Evolutionary conservation across 306 rosid species (phyloP), one percentile per base, ranked within the genome.

Genomic region (Acacia crassicarpa): DNA sequence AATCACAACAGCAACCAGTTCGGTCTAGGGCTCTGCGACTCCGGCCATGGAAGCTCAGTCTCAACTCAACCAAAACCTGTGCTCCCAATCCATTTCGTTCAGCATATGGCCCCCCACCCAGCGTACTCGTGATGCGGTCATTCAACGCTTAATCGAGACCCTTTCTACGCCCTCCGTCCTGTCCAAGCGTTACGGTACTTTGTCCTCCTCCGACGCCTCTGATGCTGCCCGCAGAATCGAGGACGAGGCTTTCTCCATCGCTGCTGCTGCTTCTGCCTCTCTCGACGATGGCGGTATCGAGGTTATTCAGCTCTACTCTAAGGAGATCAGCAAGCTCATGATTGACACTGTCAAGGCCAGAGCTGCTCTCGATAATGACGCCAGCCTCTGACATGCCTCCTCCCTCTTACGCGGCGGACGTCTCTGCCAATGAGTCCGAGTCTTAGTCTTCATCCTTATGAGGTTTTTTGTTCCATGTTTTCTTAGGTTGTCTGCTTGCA

Each of bases 31-130:
- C 25, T 5, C 78, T 22, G 38, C 62, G 8, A 40, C 84, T 9
- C 58, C 73, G n/a, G 40, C 65, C 53, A 45, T 68, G 62, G 75
- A 62, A 41, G 40, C 75, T 30, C 76, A 15, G 61, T 19, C 44
- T 4, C 67, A 20, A 51, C 40, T 20, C 19, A 62, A 19, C 69
- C 68, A 30, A 27, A 20, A 35, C 46, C 23, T 65, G 27, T 25
- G 20, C 56, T 32, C 27, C 53, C 77, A 81, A 5, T 51, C 76
- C 13, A 27, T 80, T 77, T 30, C 87, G 40, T 91, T 93, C 88
- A 92, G 88, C 90, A 84, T 95, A 6, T 93, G 99, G 99, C 97
- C 98, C 4, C 98, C 99, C 62, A 83, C 98, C 9, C 91, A 95
- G 76, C 93, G 92, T 81, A 95, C 99, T 4, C 98, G 98, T 78